Conservation (phyloP, 495 filamentous ascomycete species). For the Podospora appendiculata region DNA sequence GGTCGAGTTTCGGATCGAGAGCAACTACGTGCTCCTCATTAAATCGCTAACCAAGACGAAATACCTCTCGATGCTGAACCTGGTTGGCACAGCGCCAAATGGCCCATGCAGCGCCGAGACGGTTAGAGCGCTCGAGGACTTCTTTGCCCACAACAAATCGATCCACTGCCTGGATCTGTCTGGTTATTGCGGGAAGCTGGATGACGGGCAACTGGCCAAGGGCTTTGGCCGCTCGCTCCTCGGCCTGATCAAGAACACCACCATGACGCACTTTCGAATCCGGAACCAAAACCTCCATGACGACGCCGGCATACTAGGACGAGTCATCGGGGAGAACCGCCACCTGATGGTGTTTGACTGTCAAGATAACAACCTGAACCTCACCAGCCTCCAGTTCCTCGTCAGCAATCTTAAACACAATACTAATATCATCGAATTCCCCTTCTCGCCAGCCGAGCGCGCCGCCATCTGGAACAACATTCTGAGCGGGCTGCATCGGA, state of each 20-base stretch:
- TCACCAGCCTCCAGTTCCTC: constrained; percentile 24
- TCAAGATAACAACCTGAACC: constrained; percentile 35
- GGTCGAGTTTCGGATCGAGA: constrained; percentile 74
- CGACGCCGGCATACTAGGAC: constrained; percentile 43
- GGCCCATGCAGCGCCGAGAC: constrained; percentile 52
- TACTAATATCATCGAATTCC: constrained; percentile 17
- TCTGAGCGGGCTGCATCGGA: constrained; percentile 8
- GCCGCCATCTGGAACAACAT: constrained; percentile 18
- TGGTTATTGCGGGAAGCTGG: constrained; percentile 81
- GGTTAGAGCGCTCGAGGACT: constrained; percentile 58
- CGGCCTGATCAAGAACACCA: constrained; percentile 67
- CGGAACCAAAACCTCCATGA: constrained; percentile 48
- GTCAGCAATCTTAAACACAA: constrained; percentile 22
- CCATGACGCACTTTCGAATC: constrained; percentile 67
- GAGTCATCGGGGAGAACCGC: constrained; percentile 24
- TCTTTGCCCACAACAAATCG: constrained; percentile 73
- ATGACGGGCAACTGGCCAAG: constrained; percentile 75
- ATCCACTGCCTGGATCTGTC: constrained; percentile 78
- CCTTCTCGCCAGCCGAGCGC: constrained; percentile 12
- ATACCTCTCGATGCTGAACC: constrained; percentile 70
- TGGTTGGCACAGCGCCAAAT: constrained; percentile 72
- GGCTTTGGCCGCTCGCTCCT: constrained; percentile 71
- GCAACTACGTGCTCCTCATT: constrained; percentile 65
- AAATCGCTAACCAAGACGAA: constrained; percentile 64
- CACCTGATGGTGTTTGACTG: constrained; percentile 25